Evolutionary conservation across 208 protist genomes (phyloP).

Genomic region (Trypanosoma platydactyli): DNA sequence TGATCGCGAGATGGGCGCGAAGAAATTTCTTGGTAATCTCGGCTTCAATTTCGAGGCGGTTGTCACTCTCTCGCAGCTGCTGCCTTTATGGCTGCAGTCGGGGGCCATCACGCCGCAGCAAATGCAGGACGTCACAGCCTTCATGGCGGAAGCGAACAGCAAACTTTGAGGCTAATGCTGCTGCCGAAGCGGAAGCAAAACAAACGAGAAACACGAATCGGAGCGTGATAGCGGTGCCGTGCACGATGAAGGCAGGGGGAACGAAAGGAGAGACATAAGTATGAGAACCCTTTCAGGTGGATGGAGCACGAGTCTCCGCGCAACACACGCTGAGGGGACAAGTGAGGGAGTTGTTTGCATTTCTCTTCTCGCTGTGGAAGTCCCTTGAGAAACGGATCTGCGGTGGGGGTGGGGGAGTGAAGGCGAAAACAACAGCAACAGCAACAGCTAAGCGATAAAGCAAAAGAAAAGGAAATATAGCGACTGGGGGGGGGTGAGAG

Average conservation of each 20-base stretch:
- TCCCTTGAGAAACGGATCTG: too few relatives aligned
- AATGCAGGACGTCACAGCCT: slow-evolving; percentile 51
- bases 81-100: slow-evolving; percentile 67
- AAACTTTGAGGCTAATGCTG: slow-evolving; percentile 48
- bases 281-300: too few relatives aligned
- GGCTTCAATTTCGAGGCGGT: slow-evolving; percentile 88
- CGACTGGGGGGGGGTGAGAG: background rate
- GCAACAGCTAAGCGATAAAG: too few relatives aligned
- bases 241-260: background rate
- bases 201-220: background rate
- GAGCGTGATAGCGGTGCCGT: too few relatives aligned
- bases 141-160: slow-evolving; percentile 50
- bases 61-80: slow-evolving; percentile 71
- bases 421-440: background rate
- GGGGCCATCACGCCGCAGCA: slow-evolving; percentile 67
- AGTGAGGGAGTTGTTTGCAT: too few relatives aligned
- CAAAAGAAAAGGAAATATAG: slow-evolving; percentile 1
- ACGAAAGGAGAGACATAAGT: background rate
- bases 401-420: too few relatives aligned
- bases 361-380: too few relatives aligned
- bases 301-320: too few relatives aligned
- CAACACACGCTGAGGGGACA: too few relatives aligned
- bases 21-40: slow-evolving; percentile 74
- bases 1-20: slow-evolving; percentile 95
- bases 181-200: background rate